A percentile compares a stretch with the other conserved stretches of the same genome.
Evolutionary conservation across 2,329 filamentous ascomycete species (phyloP).

Genomic region (Hymenoscyphus infarciens): DNA sequence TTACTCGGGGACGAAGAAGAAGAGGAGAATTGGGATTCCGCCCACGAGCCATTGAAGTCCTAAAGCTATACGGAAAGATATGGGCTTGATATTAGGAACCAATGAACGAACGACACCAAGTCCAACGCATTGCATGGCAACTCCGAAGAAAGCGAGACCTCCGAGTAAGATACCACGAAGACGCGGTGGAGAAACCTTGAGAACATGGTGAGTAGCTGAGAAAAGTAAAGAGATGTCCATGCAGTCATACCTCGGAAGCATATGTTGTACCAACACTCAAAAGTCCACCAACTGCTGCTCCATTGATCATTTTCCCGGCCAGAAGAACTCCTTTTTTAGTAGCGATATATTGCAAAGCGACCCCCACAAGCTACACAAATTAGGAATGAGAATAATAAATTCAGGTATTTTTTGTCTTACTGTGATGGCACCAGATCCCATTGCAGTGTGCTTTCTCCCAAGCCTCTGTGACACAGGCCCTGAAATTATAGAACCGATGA

Average conservation of each 20-base stretch:
- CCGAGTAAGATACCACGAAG: conserved; percentile 19
- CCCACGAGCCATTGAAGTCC: conserved; percentile 19
- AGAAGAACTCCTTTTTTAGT: conserved; percentile 18
- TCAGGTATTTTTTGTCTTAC: conserved; percentile 7
- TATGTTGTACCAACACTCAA: conserved; percentile 23
- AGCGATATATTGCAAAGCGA: conserved; percentile 20
- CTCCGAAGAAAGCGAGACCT: conserved; percentile 18
- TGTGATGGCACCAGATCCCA: conserved; percentile 16
- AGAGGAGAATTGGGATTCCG: conserved; percentile 14
- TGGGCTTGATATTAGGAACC: conserved; percentile 8
- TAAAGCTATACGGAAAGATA: conserved; percentile 18
- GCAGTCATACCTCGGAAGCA: conserved; percentile 20
- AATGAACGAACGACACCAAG: conserved; percentile 18
- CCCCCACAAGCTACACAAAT: conserved; percentile 15
- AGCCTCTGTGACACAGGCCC: conserved; percentile 21
- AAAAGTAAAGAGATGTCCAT: neutral
- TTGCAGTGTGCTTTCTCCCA: conserved; percentile 19
- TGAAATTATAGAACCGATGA: conserved; percentile 18
- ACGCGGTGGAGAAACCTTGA: conserved; percentile 20
- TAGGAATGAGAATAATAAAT: neutral
- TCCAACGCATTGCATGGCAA: conserved; percentile 21
- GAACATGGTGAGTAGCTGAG: neutral
- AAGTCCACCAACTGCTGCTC: conserved; percentile 21
- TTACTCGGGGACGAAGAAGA: conserved; percentile 21
- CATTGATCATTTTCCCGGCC: conserved; percentile 25